Percentiles rank a stretch among this genome's conserved stretches.
These are phyloP conservation scores for Argentina anserina DNA, from an alignment of 306 rosid species.

Conservation along the genomic window DNA sequence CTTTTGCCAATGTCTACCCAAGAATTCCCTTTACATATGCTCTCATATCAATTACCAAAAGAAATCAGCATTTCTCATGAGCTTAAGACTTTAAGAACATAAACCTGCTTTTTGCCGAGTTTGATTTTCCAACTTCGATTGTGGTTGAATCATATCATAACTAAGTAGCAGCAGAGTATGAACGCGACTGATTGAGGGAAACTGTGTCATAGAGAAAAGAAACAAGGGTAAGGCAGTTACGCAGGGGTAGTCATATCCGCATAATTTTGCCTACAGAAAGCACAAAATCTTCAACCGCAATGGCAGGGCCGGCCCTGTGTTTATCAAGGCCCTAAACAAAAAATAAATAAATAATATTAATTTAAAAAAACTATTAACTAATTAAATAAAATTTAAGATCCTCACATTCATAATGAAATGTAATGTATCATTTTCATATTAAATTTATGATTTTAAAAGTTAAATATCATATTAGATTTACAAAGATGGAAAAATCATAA, in stretches of 20 bases:
- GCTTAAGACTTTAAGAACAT: background rate
- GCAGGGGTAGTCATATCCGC: conserved; percentile 38
- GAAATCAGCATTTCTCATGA: background rate
- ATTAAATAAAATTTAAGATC: no score
- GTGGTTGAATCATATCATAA: background rate
- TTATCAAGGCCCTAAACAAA: no score
- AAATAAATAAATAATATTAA: no score
- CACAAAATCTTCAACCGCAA: conserved; percentile 30
- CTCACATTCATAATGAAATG: no score
- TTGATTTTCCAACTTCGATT: background rate
- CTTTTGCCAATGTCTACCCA: background rate
- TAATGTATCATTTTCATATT: no score
- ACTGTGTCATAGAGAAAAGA: background rate
- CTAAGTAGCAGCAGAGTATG: background rate
- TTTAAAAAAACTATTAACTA: no score
- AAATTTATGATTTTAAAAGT: no score
- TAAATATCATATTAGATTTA: no score
- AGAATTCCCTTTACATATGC: background rate
- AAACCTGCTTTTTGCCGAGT: background rate
- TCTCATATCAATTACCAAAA: background rate
- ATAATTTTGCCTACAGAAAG: conserved; percentile 33
- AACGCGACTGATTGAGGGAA: background rate
- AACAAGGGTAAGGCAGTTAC: background rate
- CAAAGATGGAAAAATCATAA: no score
- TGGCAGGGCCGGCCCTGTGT: no score